A percentile compares a stretch with the other conserved stretches of the same genome.
Conservation (phyloP, 441 rosid species). For the Raphanus hybrid region DNA sequence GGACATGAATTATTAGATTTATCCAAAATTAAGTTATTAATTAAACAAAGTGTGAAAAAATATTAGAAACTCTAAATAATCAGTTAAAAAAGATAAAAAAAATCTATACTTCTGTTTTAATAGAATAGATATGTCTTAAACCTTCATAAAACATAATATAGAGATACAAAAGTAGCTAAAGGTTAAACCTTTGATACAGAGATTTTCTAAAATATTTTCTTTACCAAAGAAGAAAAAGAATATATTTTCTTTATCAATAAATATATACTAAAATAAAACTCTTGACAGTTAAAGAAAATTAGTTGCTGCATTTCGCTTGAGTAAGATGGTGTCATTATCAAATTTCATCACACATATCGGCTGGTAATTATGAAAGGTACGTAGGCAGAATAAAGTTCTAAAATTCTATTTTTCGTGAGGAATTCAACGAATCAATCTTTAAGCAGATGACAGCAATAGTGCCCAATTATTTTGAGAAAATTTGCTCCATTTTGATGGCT, state of each 20-base stretch:
- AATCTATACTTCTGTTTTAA: no score
- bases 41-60: no score
- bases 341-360: not conserved
- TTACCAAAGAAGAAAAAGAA: no score
- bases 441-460: not conserved
- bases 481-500: conserved; percentile 25
- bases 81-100: no score
- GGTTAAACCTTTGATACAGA: not conserved
- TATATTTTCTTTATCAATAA: not conserved
- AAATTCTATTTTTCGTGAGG: not conserved
- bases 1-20: no score
- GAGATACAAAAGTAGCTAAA: not conserved
- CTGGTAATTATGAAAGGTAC: not conserved
- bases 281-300: not conserved
- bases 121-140: not conserved
- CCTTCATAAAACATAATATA: not conserved
- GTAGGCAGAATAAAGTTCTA: conserved; percentile 2
- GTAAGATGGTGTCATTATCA: conserved; percentile 4
- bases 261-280: not conserved
- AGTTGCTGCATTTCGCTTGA: not conserved
- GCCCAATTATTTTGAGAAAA: conserved; percentile 12
- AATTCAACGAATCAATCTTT: not conserved
- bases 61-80: no score
- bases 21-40: no score
- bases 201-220: not conserved